Evolutionary conservation across 306 rosid species (phyloP).

Genomic region (Fragaria vesca): DNA sequence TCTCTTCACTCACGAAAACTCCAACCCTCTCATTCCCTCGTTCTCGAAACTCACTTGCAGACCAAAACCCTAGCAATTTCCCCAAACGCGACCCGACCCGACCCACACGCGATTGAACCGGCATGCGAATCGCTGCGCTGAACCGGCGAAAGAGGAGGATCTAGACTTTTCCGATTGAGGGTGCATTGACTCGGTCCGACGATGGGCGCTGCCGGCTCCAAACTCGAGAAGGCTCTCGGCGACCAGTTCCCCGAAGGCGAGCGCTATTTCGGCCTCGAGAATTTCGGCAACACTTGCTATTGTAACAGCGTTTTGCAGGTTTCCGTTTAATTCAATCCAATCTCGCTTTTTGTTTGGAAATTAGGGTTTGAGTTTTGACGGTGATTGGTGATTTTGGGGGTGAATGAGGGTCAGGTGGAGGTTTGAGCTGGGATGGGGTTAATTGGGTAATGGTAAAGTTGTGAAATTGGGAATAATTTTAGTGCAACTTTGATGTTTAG

Average conservation of each 20-base stretch:
- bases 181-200: conserved; percentile 31
- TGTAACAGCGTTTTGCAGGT: conserved; percentile 99
- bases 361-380: conserved; percentile 17
- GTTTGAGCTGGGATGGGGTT: not conserved
- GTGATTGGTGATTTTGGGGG: not conserved
- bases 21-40: conserved; percentile 15
- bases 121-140: conserved; percentile 35
- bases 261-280: conserved; percentile 94
- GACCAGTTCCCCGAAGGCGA: conserved; percentile 99
- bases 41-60: conserved; percentile 9
- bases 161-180: conserved; percentile 33
- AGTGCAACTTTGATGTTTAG: not conserved
- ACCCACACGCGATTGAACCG: not conserved
- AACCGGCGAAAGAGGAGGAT: conserved; percentile 40
- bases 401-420: conserved; percentile 1
- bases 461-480: not conserved
- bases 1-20: conserved; percentile 1
- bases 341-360: not conserved
- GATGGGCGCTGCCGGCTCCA: conserved; percentile 99
- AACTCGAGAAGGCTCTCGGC: conserved; percentile 98
- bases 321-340: not conserved
- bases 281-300: conserved; percentile 97
- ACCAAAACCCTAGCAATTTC: conserved; percentile 36
- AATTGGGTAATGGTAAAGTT: not conserved
- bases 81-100: conserved; percentile 4